Base-by-base conservation (phyloP, 345 rosid species). In the Eucalyptus tenuipes region DNA sequence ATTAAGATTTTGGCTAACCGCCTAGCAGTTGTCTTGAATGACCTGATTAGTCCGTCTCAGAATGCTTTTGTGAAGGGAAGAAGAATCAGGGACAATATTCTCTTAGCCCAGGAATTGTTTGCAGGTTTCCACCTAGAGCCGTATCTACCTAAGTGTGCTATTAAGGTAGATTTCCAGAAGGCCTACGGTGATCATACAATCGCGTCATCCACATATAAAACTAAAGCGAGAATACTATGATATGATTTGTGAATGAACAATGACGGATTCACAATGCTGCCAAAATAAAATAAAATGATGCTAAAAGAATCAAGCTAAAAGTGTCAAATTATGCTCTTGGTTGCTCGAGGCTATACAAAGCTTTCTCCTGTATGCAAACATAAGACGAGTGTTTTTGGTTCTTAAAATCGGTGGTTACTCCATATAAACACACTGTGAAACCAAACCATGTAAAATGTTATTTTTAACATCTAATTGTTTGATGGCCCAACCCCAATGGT, bases 241-340 rank as follows among this genome's bases (percentile, higher is more conserved):
- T 59, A 6, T 2, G 61, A 55, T 2, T 55, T 55, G 61, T 10
- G 61, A 55, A 55, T 22, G 29, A 55, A 55, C 61, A 55, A 10
- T 0, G 3, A 55, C 0, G 61, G 1, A 55, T 55, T 4, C 29
- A 25, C 61, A 55, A 55, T 55, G 61, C 29, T 55, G 61, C 3
- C 61, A 24, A 55, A 55, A 24, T 55, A 55, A 55, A 55, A 55
- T 55, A 4, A 55, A 55, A 55, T 24, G 3, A 55, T 55, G 61
- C 29, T 55, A 22, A 55, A 24, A 55, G 29, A 55, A 55, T 55
- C 61, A 55, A 55, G 0, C 61, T 24, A 52, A 52, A 52, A 52
- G 57, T 55, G 29, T 24, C 29, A 22, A 55, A 55, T 24, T 24
- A 24, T 24, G 61, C 13, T 55, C 29, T 4, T 22, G 1, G 10